Conservation (phyloP, 2,329 filamentous ascomycete species). For the Neurospora crassa region DNA sequence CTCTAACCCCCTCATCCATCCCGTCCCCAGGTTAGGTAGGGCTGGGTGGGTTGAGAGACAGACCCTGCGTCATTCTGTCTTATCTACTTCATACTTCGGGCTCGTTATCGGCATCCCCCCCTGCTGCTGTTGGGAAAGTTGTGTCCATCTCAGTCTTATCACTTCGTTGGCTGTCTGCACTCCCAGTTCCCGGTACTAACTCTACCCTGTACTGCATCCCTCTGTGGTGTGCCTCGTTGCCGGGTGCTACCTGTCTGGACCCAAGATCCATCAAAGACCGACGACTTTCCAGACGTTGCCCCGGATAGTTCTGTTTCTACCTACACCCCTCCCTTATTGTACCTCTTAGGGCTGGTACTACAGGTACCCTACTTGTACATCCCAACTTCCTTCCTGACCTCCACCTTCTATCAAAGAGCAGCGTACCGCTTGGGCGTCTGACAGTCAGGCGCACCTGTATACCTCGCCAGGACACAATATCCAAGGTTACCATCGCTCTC, state of each 20-base stretch:
- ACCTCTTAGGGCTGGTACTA: background rate
- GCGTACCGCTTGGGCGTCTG: background rate
- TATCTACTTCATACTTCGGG: background rate
- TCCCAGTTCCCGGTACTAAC: constrained; percentile 7
- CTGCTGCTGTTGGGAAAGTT: background rate
- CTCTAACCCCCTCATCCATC: background rate
- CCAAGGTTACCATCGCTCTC: background rate
- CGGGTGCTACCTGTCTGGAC: constrained; percentile 8
- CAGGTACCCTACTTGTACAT: background rate
- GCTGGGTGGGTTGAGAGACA: background rate
- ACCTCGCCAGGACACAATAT: background rate
- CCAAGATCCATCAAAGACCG: constrained; percentile 8
- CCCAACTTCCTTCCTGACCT: background rate
- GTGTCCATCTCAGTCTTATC: background rate
- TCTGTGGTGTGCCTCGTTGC: constrained; percentile 1
- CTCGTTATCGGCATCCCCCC: background rate
- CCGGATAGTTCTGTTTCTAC: constrained; percentile 10
- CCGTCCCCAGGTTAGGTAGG: background rate
- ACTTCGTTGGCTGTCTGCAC: constrained; percentile 1
- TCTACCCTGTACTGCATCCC: constrained; percentile 2
- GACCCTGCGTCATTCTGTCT: background rate
- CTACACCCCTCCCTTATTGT: constrained; percentile 2
- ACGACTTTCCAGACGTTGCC: constrained; percentile 7
- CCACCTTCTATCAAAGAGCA: background rate
- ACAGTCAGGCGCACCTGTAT: background rate